A percentile compares a stretch with the other conserved stretches of the same genome.
Evolutionary conservation across 768 basidiomycete genomes (phyloP).

Genomic region (Boletus vermiculosoides): DNA sequence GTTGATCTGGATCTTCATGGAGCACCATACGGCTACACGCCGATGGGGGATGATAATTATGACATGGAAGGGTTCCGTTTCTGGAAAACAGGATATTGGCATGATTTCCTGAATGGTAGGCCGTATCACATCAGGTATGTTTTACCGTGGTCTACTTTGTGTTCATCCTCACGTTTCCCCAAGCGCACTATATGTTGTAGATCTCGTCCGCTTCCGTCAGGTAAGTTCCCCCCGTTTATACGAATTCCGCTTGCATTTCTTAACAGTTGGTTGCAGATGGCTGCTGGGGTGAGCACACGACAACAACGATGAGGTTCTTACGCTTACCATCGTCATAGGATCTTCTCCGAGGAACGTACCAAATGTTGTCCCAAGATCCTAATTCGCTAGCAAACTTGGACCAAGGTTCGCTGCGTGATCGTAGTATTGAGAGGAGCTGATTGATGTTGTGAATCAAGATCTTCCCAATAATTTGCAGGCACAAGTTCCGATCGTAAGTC

Average conservation of each 20-base stretch:
- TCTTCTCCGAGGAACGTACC: constrained; percentile 88
- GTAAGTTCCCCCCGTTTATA: constrained; percentile 34
- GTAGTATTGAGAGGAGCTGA: background rate
- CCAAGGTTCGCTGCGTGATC: constrained; percentile 55
- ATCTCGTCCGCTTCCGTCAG: constrained; percentile 92
- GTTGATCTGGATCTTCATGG: constrained; percentile 92
- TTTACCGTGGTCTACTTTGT: background rate
- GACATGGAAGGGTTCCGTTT: constrained; percentile 99
- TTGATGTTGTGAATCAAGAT: constrained; percentile 46
- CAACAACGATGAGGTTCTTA: background rate
- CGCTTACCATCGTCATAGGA: constrained; percentile 47
- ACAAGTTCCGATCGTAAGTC: constrained; percentile 87
- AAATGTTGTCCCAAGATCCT: constrained; percentile 91
- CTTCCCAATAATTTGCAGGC: constrained; percentile 93
- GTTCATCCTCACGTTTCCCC: constrained; percentile 8
- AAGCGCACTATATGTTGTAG: constrained; percentile 94
- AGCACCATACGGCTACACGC: constrained; percentile 93
- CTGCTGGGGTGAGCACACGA: constrained; percentile 49
- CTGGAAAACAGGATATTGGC: constrained; percentile 98
- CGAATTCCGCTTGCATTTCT: background rate
- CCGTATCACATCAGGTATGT: constrained; percentile 94
- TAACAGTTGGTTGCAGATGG: constrained; percentile 37
- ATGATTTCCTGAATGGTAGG: constrained; percentile 74
- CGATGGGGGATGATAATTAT: constrained; percentile 92
- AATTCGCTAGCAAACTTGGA: constrained; percentile 92